Percentiles rank a stretch among this genome's conserved stretches.
Conservation (phyloP, 176 grass and related monocot species). For the Hordeum marinum region DNA sequence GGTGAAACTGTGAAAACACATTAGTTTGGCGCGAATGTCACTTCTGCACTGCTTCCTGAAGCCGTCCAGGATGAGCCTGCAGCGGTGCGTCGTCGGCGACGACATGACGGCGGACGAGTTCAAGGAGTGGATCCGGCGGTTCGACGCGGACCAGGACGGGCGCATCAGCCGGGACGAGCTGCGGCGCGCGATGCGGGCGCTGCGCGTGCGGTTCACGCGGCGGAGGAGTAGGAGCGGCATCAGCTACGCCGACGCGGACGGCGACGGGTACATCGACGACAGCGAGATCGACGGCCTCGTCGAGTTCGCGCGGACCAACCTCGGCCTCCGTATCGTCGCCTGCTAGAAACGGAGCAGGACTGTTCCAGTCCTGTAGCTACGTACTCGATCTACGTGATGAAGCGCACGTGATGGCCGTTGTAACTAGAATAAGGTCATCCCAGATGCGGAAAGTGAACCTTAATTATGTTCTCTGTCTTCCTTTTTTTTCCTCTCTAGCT, state of each 20-base stretch:
- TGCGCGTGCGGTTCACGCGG: slow-evolving; percentile 67
- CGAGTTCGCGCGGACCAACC: slow-evolving; percentile 63
- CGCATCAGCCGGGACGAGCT: slow-evolving; percentile 88
- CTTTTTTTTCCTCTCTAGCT: neutral
- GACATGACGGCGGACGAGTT: slow-evolving; percentile 81
- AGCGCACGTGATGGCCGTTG: neutral
- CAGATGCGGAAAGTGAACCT: neutral
- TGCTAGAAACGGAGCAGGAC: slow-evolving; percentile 19
- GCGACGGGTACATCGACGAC: slow-evolving; percentile 66
- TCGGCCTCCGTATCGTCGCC: slow-evolving; percentile 73
- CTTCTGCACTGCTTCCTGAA: neutral
- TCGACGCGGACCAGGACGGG: slow-evolving; percentile 66
- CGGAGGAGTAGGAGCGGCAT: slow-evolving; percentile 70
- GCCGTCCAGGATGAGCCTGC: neutral
- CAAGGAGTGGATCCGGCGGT: slow-evolving; percentile 76
- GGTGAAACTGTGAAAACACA: neutral
- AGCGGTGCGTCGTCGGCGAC: neutral
- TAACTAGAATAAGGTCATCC: neutral
- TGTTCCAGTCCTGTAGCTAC: neutral
- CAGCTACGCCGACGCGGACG: slow-evolving; percentile 61
- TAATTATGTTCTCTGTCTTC: neutral
- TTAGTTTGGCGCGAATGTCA: neutral
- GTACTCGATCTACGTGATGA: neutral
- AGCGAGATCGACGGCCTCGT: slow-evolving; percentile 75
- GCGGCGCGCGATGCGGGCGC: slow-evolving; percentile 54